Conservation (phyloP, 2,329 filamentous ascomycete species). For the Fusarium sp. region DNA sequence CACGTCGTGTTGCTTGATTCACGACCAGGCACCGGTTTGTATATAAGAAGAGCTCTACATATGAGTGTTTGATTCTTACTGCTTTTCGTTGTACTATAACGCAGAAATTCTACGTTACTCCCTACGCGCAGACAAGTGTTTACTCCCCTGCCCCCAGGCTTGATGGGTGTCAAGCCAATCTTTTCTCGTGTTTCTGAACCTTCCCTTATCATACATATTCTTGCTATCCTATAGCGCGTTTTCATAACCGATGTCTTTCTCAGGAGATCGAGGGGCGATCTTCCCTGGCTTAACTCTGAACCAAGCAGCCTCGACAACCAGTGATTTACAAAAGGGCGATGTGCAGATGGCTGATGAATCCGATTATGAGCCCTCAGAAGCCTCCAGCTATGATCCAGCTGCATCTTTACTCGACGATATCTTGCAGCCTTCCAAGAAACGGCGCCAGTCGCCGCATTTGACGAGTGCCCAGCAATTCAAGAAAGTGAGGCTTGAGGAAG, state of each 20-base stretch:
- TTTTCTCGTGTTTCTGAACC: constrained; percentile 6
- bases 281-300: constrained; percentile 23
- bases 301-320: constrained; percentile 11
- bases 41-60: not conserved
- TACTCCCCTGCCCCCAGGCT: constrained; percentile 16
- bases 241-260: constrained; percentile 26
- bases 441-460: constrained; percentile 33
- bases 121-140: constrained; percentile 46
- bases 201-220: not conserved
- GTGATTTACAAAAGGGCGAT: constrained; percentile 12
- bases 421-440: constrained; percentile 28
- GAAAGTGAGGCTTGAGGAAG: constrained; percentile 37
- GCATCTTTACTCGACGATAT: constrained; percentile 20
- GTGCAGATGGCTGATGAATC: constrained; percentile 24
- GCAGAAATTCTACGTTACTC: constrained; percentile 9
- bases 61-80: not conserved
- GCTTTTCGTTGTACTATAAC: constrained; percentile 10
- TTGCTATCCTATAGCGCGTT: constrained; percentile 7
- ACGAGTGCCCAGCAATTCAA: constrained; percentile 30
- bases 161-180: constrained; percentile 22
- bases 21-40: constrained; percentile 7
- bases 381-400: constrained; percentile 25
- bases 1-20: not conserved
- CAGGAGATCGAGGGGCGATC: constrained; percentile 7
- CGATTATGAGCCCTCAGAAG: constrained; percentile 26